Conservation (phyloP, 176 grass and related monocot genomes). For the Eragrostis nindensis region DNA sequence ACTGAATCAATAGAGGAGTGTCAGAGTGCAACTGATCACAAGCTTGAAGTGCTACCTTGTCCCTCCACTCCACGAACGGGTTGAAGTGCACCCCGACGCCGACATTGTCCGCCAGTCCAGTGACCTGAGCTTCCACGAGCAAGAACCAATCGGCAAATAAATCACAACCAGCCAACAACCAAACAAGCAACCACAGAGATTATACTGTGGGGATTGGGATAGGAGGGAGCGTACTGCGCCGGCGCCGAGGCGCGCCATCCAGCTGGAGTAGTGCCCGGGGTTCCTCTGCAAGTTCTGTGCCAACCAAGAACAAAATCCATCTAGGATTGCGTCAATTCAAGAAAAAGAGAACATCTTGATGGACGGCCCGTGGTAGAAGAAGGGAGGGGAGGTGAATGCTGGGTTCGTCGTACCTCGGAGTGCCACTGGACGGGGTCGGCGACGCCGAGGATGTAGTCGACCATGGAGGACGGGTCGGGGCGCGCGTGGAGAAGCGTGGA, state of each 20-base stretch:
- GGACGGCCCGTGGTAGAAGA: neutral
- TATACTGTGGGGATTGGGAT: neutral
- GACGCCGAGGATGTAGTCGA: conserved; percentile 91
- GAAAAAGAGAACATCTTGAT: neutral
- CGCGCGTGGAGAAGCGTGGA: conserved; percentile 71
- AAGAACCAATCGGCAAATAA: neutral
- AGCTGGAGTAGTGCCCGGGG: conserved; percentile 67
- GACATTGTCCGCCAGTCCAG: conserved; percentile 54
- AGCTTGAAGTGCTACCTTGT: conserved; percentile 54
- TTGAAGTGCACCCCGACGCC: conserved; percentile 89
- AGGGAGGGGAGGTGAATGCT: neutral
- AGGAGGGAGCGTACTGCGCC: conserved; percentile 31
- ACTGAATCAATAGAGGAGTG: too few species aligned
- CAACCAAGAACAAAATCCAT: conserved; percentile 2
- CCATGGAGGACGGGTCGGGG: conserved; percentile 64
- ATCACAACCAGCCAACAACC: neutral
- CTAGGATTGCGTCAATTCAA: conserved; percentile 13
- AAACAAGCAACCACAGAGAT: conserved; percentile 13
- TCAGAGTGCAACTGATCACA: neutral
- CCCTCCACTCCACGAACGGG: conserved; percentile 84
- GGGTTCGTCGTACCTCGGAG: conserved; percentile 45
- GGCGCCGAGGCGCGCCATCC: conserved; percentile 62
- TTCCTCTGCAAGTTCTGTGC: conserved; percentile 84
- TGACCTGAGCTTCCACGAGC: conserved; percentile 56
- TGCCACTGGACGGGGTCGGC: conserved; percentile 79